phyloP scores from a whole-genome alignment of 1,284 basidiomycete genomes.

The Trichosporon ovoides region DNA sequence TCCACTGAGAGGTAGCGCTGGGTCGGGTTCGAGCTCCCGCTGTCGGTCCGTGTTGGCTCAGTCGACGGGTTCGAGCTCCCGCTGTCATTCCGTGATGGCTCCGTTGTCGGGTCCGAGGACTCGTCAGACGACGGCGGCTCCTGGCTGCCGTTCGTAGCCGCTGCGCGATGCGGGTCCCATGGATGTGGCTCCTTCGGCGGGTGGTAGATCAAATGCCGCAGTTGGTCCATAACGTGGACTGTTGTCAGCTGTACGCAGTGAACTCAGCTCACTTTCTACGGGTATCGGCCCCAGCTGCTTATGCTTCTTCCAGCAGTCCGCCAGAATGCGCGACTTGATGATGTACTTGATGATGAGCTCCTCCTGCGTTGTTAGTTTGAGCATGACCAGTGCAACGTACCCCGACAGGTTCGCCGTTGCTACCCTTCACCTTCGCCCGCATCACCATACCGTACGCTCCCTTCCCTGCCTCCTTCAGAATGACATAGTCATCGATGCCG shows the following conservation, averaged over 20 bases:
- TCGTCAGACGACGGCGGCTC: neutral
- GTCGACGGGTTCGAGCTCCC: constrained; percentile 15
- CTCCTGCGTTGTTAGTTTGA: no score
- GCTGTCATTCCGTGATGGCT: constrained; percentile 18
- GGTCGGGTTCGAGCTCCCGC: constrained; percentile 21
- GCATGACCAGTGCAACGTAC: no score
- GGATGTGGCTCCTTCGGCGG: constrained; percentile 61
- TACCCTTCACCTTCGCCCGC: constrained; percentile 70
- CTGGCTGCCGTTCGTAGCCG: neutral
- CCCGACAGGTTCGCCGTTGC: constrained; percentile 66
- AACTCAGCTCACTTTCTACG: constrained; percentile 64
- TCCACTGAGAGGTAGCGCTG: constrained; percentile 38
- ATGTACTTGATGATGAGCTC: constrained; percentile 91
- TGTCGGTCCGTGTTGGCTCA: constrained; percentile 23
- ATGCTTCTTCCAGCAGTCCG: constrained; percentile 99
- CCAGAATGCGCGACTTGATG: constrained; percentile 95
- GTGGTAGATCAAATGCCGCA: constrained; percentile 72
- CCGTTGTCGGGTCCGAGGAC: neutral
- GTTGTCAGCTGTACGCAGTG: neutral
- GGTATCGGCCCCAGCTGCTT: constrained; percentile 92
- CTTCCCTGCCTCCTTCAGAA: constrained; percentile 80
- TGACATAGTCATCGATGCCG: constrained; percentile 54
- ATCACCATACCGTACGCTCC: constrained; percentile 98
- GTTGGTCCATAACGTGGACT: constrained; percentile 81
- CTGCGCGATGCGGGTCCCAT: constrained; percentile 62